Base-by-base conservation (phyloP, 169 alveolate species). In the Plasmodium sp. region DNA sequence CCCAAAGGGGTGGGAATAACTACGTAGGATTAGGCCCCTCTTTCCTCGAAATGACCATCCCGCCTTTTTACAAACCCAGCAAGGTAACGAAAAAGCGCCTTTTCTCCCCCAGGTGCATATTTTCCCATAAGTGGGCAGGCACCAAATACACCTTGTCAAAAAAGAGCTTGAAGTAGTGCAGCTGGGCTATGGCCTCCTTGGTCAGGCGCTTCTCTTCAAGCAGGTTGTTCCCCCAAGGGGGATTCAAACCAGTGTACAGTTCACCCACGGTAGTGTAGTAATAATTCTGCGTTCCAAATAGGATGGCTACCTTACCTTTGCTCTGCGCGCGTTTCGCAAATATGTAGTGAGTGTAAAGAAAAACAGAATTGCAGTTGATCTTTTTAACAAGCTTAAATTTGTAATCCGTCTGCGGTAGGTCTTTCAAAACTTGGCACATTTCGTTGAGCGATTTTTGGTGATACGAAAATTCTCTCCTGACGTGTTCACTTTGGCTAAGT, bases 231-330 rank as follows among this genome's bases (percentile, higher is more conserved):
- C 45, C 9, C 7, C 10, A 39, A 18, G 62, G 41, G 27, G 79
- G 45, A 36, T 75, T 75, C n/a, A 86, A 71, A 39, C 48, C 85
- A 41, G 71, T 75, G 58, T 86, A 27, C 48, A 79, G 10, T 34
- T 86, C 36, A 6, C 81, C 51, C 12, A 77, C 71, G 18, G 75
- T 54, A n/a, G 80, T 86, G 83, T 75, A 86, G 71, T 71, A 86
- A 18, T 86, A 86, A 77, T 86, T 86, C 45, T 86, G 56, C 45
- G 93, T 18, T 54, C 81, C 93, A 58, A 75, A 86, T 75, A 86
- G 39, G 48, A 86, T 86, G n/a, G 93, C 85, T 14, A 86, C 81
- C 56, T 86, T 86, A 36, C 43, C 45, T 36, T 41, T 39, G 31
- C 45, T 18, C 18, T 22, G 72, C 16, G 27, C 22, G 33, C 67